Evolutionary conservation across 208 protist species (phyloP), one percentile per base, ranked within the genome.

Genomic region (Wallacemonas sp.): DNA sequence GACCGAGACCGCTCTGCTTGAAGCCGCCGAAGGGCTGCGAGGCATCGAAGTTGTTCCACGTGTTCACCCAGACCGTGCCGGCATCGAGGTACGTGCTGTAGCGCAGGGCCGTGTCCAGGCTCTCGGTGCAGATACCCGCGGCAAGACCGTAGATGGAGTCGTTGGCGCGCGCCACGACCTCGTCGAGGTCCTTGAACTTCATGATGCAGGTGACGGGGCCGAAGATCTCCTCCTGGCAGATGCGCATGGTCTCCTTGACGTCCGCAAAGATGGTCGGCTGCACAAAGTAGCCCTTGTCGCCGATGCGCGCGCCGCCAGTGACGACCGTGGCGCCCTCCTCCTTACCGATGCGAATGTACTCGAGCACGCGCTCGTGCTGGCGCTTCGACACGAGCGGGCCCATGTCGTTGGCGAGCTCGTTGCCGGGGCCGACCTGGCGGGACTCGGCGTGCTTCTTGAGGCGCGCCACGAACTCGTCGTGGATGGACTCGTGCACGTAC

Each of bases 61-160:
- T 80, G 76, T 97, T 97, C 26, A 95, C 75, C 92, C 92, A 97
- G 57, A 94, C 83, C 24, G 84, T 94, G 54, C 92, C 90, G 36
- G 87, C 88, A 41, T 94, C 70, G 1, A 96, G 68, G 61, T 72
- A 71, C 3, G 74, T 75, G 26, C 72, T 49, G 41, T 74, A 81
- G 54, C 71, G 78, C 46, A 91, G 38, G n/a, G 83, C 83, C 12
- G 82, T 88, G 71, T 90, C 77, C 39, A 94, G 64, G 68, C 85
- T 78, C 54, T 58, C 61, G 29, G 90, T 92, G 75, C 76, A 92
- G 43, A 97, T 81, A 55, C 85, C 88, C 12, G 92, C 90, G 33
- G 90, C 92, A 17, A 97, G 86, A 36, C 90, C 90, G 79, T 94
- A 97, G 63, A 72, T 67, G 29, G 82, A 83, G 44, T 76, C 48